Conservation (phyloP, 2,329 filamentous ascomycete genomes). For the Geosmithia flava region DNA sequence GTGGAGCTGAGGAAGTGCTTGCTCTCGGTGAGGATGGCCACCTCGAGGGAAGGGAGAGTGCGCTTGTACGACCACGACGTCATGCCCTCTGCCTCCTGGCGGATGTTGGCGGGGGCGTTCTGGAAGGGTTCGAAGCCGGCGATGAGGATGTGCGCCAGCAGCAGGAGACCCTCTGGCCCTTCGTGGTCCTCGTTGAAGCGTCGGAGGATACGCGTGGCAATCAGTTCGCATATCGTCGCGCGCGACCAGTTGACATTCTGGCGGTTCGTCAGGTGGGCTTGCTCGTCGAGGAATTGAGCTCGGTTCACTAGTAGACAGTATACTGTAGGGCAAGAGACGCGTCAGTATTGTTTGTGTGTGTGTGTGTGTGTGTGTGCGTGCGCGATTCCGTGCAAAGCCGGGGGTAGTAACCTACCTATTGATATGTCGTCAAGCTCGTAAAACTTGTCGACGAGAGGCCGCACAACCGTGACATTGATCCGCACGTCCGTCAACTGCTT, state of each 20-base stretch:
- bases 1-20: conserved; percentile 67
- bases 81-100: conserved; percentile 37
- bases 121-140: conserved; percentile 80
- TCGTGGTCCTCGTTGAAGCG: conserved; percentile 67
- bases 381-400: too few species aligned
- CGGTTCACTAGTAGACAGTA: conserved; percentile 78
- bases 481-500: conserved; percentile 71
- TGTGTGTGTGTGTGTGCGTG: too few species aligned
- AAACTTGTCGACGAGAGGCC: conserved; percentile 72
- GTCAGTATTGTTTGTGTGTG: too few species aligned
- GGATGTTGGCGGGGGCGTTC: conserved; percentile 59
- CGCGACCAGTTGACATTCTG: conserved; percentile 73
- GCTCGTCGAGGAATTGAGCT: conserved; percentile 66
- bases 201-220: conserved; percentile 65
- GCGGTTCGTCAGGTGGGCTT: conserved; percentile 61
- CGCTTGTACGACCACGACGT: conserved; percentile 35
- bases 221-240: conserved; percentile 67
- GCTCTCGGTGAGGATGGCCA: conserved; percentile 73
- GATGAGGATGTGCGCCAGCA: conserved; percentile 68
- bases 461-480: conserved; percentile 69
- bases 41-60: conserved; percentile 66
- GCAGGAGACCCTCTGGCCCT: conserved; percentile 55
- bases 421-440: conserved; percentile 72
- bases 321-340: conserved; percentile 33
- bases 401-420: conserved; percentile 37